phyloP scores from a whole-genome alignment of 108 stramenopile genomes.

The Skeletonema costatum region DNA sequence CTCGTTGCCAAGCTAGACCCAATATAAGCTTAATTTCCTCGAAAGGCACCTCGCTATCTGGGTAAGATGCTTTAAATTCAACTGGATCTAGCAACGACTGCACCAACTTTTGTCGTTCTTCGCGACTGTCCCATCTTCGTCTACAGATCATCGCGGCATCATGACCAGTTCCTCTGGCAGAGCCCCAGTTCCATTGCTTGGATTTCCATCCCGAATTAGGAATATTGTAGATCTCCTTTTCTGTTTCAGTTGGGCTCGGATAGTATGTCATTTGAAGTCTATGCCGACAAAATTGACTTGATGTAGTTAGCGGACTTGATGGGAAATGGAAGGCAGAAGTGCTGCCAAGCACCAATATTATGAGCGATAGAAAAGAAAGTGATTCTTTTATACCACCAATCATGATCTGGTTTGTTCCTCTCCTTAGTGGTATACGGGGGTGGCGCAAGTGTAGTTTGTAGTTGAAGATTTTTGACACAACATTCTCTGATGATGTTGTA shows the following conservation, averaged over 20 bases:
- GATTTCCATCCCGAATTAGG: slow-evolving; percentile 75
- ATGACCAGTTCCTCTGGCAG: slow-evolving; percentile 75
- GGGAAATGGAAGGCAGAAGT: background rate
- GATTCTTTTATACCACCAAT: background rate
- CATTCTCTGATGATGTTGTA: no score
- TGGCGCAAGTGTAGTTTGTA: no score
- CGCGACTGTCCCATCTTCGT: slow-evolving; percentile 41
- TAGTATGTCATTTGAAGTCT: slow-evolving; percentile 8
- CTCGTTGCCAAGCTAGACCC: slow-evolving; percentile 69
- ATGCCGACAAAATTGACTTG: background rate
- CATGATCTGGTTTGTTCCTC: background rate
- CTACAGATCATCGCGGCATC: slow-evolving; percentile 83
- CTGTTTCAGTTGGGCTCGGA: slow-evolving; percentile 19
- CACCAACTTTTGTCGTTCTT: slow-evolving; percentile 51
- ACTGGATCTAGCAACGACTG: slow-evolving; percentile 46
- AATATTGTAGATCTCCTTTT: slow-evolving; percentile 65
- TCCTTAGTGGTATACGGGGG: background rate
- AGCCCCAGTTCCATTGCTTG: slow-evolving; percentile 83
- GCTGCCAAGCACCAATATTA: background rate
- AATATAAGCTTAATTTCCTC: slow-evolving; percentile 85
- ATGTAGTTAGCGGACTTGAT: background rate
- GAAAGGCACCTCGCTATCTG: slow-evolving; percentile 39
- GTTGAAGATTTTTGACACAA: no score
- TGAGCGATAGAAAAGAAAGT: background rate
- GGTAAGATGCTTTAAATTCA: slow-evolving; percentile 6